Percentiles rank a stretch among this genome's conserved stretches.
These are phyloP conservation scores for Fusarium acutatum DNA, from an alignment of 2,329 filamentous ascomycete species.

Conservation along the genomic window DNA sequence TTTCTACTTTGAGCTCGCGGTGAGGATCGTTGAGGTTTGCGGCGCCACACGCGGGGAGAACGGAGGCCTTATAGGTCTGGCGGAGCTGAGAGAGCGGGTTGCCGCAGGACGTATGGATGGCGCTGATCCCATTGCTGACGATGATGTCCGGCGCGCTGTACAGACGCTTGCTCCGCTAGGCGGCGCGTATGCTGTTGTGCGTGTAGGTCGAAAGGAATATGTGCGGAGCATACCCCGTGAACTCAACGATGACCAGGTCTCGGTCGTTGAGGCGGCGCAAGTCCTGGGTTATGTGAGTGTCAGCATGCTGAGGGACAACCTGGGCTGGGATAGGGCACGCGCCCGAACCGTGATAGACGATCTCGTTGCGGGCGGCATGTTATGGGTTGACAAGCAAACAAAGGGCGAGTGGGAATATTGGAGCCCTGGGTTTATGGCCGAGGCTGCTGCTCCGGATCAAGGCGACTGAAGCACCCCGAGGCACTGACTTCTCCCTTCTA, in stretches of 20 bases:
- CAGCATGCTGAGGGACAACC: slow-evolving; percentile 86
- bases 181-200: slow-evolving; percentile 85
- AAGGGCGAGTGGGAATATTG: slow-evolving; percentile 89
- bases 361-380: slow-evolving; percentile 84
- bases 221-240: slow-evolving; percentile 95
- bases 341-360: slow-evolving; percentile 93
- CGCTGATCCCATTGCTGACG: slow-evolving; percentile 83
- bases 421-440: slow-evolving; percentile 79
- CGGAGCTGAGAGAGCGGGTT: slow-evolving; percentile 81
- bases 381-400: slow-evolving; percentile 91
- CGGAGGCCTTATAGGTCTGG: slow-evolving; percentile 86
- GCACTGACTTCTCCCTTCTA: neutral
- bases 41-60: slow-evolving; percentile 87
- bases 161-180: slow-evolving; percentile 87
- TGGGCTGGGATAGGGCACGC: slow-evolving; percentile 84
- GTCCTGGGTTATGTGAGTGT: slow-evolving; percentile 89
- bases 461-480: slow-evolving; percentile 14
- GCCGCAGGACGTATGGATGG: slow-evolving; percentile 78
- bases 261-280: slow-evolving; percentile 90
- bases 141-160: slow-evolving; percentile 91
- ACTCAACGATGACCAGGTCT: slow-evolving; percentile 92
- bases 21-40: slow-evolving; percentile 94
- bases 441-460: slow-evolving; percentile 41
- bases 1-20: slow-evolving; percentile 97
- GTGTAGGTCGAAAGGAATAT: slow-evolving; percentile 84